phyloP scores from a whole-genome alignment of 78 protist species.

The Dictyostelium capitatum region DNA sequence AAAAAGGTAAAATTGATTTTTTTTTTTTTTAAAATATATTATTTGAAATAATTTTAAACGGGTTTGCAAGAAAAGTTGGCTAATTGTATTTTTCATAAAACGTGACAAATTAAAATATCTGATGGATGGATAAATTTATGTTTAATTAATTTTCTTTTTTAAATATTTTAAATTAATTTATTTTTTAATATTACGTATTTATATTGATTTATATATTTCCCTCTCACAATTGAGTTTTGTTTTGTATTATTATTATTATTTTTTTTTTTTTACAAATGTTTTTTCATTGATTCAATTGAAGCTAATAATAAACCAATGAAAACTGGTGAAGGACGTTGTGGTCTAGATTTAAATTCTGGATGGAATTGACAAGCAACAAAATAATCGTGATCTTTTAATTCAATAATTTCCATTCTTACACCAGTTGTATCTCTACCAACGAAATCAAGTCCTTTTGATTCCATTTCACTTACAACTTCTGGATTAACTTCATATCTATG shows the following conservation, averaged over 20 bases:
- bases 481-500: constrained; percentile 97
- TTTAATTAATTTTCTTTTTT: not conserved
- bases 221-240: too few relatives aligned
- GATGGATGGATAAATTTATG: not conserved
- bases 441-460: constrained; percentile 49
- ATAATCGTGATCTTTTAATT: constrained; percentile 89
- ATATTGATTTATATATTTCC: too few relatives aligned
- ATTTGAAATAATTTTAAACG: too few relatives aligned
- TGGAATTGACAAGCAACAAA: constrained; percentile 96
- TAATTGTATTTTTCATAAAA: too few relatives aligned
- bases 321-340: constrained; percentile 94
- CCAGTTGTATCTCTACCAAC: constrained; percentile 66
- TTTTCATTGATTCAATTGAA: not conserved
- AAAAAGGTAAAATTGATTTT: too few relatives aligned
- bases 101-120: not conserved
- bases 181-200: too few relatives aligned
- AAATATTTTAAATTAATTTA: not conserved
- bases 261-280: not conserved
- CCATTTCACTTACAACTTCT: constrained; percentile 84
- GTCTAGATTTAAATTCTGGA: constrained; percentile 97
- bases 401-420: constrained; percentile 88
- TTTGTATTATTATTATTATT: constrained; percentile 16
- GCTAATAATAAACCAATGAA: constrained; percentile 94
- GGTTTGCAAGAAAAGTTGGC: too few relatives aligned
- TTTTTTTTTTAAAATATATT: too few relatives aligned